A percentile compares a stretch with the other conserved stretches of the same genome.
Conservation (phyloP, 192 early-diverging fungal species). For the Umbelopsis isabellina region DNA sequence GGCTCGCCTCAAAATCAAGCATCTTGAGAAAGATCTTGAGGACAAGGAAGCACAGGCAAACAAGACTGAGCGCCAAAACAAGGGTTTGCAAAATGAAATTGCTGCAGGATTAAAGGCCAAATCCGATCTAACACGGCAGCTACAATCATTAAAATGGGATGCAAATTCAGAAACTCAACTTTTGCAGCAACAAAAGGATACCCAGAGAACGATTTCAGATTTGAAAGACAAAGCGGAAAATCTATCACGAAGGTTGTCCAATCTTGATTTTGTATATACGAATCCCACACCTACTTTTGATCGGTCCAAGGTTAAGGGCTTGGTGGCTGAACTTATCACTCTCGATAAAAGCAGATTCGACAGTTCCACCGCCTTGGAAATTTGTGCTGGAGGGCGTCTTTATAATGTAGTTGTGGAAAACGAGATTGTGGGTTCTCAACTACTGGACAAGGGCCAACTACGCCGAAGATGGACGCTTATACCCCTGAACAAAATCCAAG, state of each 20-base stretch:
- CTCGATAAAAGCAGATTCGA: slow-evolving; percentile 71
- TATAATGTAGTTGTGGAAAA: slow-evolving; percentile 96
- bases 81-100: slow-evolving; percentile 53
- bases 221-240: slow-evolving; percentile 54
- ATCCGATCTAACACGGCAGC: slow-evolving; percentile 35
- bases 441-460: slow-evolving; percentile 80
- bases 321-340: slow-evolving; percentile 88
- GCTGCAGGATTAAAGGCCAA: slow-evolving; percentile 21
- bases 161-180: slow-evolving; percentile 47
- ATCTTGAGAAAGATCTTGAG: slow-evolving; percentile 73
- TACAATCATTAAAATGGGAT: slow-evolving; percentile 45
- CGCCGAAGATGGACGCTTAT: slow-evolving; percentile 86
- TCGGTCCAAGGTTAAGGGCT: slow-evolving; percentile 84
- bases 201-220: slow-evolving; percentile 32
- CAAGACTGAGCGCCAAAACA: slow-evolving; percentile 71
- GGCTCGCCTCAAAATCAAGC: slow-evolving; percentile 75
- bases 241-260: slow-evolving; percentile 56
- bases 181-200: slow-evolving; percentile 30
- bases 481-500: slow-evolving; percentile 94
- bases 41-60: slow-evolving; percentile 69
- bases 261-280: slow-evolving; percentile 79
- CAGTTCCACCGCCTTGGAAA: slow-evolving; percentile 84
- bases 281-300: slow-evolving; percentile 90
- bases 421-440: slow-evolving; percentile 79
- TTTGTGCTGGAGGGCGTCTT: slow-evolving; percentile 91